Evolutionary conservation across 768 basidiomycete species (phyloP).

Genomic region (Podaxis sp.): DNA sequence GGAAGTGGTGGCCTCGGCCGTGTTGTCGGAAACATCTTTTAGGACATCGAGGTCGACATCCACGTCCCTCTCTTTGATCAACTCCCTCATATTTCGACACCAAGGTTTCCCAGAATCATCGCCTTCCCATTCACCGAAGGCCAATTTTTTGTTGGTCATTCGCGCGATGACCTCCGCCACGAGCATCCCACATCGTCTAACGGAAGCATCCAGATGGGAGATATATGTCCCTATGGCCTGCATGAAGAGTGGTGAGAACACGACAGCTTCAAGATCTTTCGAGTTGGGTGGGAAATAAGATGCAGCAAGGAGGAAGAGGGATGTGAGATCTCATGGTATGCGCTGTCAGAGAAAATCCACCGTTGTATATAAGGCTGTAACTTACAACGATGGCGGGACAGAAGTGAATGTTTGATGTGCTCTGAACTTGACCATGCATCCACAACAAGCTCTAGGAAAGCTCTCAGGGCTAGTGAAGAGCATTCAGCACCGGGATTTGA

Average conservation of each 20-base stretch:
- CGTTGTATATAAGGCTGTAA: slow-evolving; percentile 10
- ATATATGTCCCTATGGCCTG: slow-evolving; percentile 71
- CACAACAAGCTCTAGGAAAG: slow-evolving; percentile 44
- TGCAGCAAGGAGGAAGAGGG: slow-evolving; percentile 60
- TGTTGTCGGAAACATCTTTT: slow-evolving; percentile 1
- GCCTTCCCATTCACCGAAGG: slow-evolving; percentile 85
- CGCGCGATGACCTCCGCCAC: slow-evolving; percentile 77
- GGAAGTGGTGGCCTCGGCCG: not conserved
- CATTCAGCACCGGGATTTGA: not conserved
- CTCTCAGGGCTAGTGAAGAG: slow-evolving; percentile 34
- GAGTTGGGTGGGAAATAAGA: slow-evolving; percentile 58
- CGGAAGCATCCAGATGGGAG: slow-evolving; percentile 64
- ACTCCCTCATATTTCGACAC: slow-evolving; percentile 54
- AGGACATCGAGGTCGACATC: slow-evolving; percentile 32
- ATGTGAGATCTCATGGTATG: slow-evolving; percentile 56
- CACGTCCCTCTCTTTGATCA: slow-evolving; percentile 47
- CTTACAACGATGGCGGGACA: slow-evolving; percentile 74
- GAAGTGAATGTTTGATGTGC: slow-evolving; percentile 75
- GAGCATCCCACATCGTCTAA: slow-evolving; percentile 91
- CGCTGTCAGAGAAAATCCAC: not conserved
- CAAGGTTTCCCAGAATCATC: slow-evolving; percentile 60
- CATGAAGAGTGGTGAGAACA: slow-evolving; percentile 59
- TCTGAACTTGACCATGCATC: slow-evolving; percentile 73
- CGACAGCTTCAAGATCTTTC: slow-evolving; percentile 37
- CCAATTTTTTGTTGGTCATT: slow-evolving; percentile 56